Percentiles rank a stretch among this genome's conserved stretches.
Conservation (phyloP, 108 stramenopile species). For the Skeletonema grethae region DNA sequence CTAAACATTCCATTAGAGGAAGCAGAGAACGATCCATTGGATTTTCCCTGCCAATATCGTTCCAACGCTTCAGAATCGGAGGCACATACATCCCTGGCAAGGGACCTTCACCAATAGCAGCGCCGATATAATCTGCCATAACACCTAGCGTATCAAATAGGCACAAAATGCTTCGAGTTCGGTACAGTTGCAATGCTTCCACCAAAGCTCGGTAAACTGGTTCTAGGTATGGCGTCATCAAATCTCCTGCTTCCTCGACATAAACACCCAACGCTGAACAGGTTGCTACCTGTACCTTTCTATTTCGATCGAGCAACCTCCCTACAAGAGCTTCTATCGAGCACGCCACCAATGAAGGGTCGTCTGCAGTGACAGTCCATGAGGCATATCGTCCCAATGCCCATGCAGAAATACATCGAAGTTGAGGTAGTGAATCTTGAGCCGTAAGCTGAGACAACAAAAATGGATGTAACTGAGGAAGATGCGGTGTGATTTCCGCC, state of each 20-base stretch:
- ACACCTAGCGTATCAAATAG: conserved; percentile 86
- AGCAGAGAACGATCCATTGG: conserved; percentile 81
- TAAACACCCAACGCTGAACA: conserved; percentile 84
- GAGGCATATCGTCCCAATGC: conserved; percentile 78
- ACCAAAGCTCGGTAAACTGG: conserved; percentile 74
- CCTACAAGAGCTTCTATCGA: conserved; percentile 76
- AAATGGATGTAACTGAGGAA: conserved; percentile 81
- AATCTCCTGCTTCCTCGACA: conserved; percentile 81
- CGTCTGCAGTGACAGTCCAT: conserved; percentile 72
- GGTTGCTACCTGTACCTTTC: conserved; percentile 85
- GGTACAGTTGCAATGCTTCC: conserved; percentile 65
- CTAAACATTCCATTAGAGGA: conserved; percentile 89
- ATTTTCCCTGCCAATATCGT: conserved; percentile 55
- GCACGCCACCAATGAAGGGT: conserved; percentile 68
- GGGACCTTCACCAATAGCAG: conserved; percentile 76
- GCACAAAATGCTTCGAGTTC: conserved; percentile 79
- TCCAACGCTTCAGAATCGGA: conserved; percentile 68
- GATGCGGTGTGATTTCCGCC: conserved; percentile 73
- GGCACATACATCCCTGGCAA: conserved; percentile 80
- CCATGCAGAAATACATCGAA: conserved; percentile 87
- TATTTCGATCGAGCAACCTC: conserved; percentile 71
- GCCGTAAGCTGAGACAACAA: conserved; percentile 68
- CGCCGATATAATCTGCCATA: conserved; percentile 84
- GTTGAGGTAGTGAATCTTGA: conserved; percentile 70
- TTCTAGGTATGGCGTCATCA: conserved; percentile 81